Conservation (phyloP, 2,329 filamentous ascomycete genomes). For the Monosporascus sp. region DNA sequence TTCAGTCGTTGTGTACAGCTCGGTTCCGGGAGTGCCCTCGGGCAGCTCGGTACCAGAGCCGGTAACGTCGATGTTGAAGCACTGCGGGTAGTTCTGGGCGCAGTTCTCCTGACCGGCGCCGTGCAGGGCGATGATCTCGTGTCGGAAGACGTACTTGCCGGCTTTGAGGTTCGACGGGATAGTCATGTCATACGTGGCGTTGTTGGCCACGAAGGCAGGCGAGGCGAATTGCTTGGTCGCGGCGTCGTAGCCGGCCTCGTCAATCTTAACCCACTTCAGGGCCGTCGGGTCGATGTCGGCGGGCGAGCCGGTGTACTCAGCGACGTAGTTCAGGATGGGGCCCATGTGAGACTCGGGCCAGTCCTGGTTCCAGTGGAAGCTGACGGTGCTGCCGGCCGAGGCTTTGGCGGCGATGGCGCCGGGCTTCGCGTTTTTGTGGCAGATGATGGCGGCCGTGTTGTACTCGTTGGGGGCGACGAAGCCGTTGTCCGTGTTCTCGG, state of each 20-base stretch:
- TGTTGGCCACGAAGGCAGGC: background rate
- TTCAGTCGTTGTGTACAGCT: slow-evolving; percentile 15
- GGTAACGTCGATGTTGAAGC: slow-evolving; percentile 51
- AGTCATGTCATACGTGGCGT: background rate
- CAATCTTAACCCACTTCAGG: background rate
- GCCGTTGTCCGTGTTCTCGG: background rate
- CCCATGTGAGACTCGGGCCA: background rate
- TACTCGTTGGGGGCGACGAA: background rate
- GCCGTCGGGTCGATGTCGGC: background rate
- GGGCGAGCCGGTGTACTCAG: background rate
- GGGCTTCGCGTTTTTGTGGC: background rate
- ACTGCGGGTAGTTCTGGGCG: slow-evolving; percentile 39
- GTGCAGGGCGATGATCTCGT: slow-evolving; percentile 41
- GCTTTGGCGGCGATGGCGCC: background rate
- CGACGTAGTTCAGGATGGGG: background rate
- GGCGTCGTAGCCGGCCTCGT: background rate
- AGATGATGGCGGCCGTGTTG: background rate
- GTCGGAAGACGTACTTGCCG: slow-evolving; percentile 23
- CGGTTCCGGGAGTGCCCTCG: slow-evolving; percentile 39
- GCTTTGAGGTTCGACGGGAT: background rate
- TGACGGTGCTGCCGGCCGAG: background rate
- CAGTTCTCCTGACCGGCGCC: slow-evolving; percentile 29
- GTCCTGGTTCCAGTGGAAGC: background rate
- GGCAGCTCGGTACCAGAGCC: slow-evolving; percentile 42
- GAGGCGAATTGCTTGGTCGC: background rate